phyloP scores from a whole-genome alignment of 176 grass and related monocot species.

The Eragrostis nindensis region DNA sequence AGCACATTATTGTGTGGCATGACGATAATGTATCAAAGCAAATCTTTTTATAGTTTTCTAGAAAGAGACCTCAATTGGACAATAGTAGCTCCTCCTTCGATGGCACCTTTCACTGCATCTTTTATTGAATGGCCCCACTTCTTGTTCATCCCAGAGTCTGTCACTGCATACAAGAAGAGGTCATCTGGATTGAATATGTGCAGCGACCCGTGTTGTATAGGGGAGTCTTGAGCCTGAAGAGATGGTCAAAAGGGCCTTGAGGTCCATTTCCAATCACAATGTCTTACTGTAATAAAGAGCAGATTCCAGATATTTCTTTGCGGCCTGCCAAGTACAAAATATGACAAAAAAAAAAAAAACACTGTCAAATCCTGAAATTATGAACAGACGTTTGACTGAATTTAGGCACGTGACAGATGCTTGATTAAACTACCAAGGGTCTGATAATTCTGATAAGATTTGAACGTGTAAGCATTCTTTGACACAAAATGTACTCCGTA shows the following conservation, averaged over 20 bases:
- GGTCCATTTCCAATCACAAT: slow-evolving; percentile 74
- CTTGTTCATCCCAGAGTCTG: slow-evolving; percentile 86
- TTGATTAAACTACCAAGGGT: neutral
- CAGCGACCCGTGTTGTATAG: slow-evolving; percentile 38
- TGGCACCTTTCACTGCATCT: slow-evolving; percentile 74
- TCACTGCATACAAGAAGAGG: slow-evolving; percentile 92
- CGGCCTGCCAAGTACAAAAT: slow-evolving; percentile 62
- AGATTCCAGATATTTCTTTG: slow-evolving; percentile 78
- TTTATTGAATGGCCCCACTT: slow-evolving; percentile 78
- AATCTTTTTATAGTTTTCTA: neutral
- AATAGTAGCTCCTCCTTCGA: slow-evolving; percentile 88
- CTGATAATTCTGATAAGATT: neutral
- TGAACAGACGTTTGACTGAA: too few relatives aligned
- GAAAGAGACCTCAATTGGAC: slow-evolving; percentile 74
- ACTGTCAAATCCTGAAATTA: neutral
- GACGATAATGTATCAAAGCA: neutral
- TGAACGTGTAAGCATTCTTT: neutral
- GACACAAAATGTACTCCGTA: neutral
- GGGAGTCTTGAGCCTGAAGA: slow-evolving; percentile 63
- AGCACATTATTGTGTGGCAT: slow-evolving; percentile 1
- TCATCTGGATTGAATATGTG: slow-evolving; percentile 57
- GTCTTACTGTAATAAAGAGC: slow-evolving; percentile 85
- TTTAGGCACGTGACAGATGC: neutral
- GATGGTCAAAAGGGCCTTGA: slow-evolving; percentile 94
- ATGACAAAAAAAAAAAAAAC: neutral